Base-by-base conservation (phyloP, 805 yeast genomes). In the Saccharomycopsis malanga region DNA sequence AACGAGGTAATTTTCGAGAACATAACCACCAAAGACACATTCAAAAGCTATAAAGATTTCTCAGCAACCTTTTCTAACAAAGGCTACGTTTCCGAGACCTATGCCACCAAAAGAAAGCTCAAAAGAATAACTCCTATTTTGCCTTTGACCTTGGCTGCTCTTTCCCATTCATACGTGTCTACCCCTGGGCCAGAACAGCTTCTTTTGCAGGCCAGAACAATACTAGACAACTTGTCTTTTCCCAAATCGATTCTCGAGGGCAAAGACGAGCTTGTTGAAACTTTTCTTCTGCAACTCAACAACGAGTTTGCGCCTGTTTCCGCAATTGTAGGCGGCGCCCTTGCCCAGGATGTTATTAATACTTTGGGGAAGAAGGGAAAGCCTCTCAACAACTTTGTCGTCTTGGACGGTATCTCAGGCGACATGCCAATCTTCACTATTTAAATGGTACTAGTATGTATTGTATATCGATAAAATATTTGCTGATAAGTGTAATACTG, bases 311-410 rank as follows among this genome's bases (percentile, higher is more conserved):
- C 87, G 9, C 96, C 97, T 1, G 81, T 81, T 0, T 79, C 93
- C 3, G 94, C 98, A 0, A 76, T 93, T 1, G 56, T 91, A 4
- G 98, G 98, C 4, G 98, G 98, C 1, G 73, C 87, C 1, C 64
- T 91, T 21, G 84, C 95, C 2, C 98, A 93, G 64, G 96, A 89
- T 61, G 82, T 87, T 12, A 83, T 93, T 39, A 93, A 93, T 65
- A 78, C 73, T 46, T 63, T 91, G 44, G 83, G 93, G 37, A 76
- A 76, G 55, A 77, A 81, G 55, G 88, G 86, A 56, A 71, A 79
- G 36, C 95, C 97, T 2, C 70, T 89, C 34, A 89, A 87, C 60
- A 93, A 93, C 60, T 70, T 86, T 44, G 70, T 85, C 54, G 65
- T 91, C 1, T 70, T 89, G 34, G 96, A 93, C 65, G 88, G 91